These are phyloP conservation scores for Colletotrichum godetiae DNA, from an alignment of 2,329 filamentous ascomycete genomes.

Conservation along the genomic window DNA sequence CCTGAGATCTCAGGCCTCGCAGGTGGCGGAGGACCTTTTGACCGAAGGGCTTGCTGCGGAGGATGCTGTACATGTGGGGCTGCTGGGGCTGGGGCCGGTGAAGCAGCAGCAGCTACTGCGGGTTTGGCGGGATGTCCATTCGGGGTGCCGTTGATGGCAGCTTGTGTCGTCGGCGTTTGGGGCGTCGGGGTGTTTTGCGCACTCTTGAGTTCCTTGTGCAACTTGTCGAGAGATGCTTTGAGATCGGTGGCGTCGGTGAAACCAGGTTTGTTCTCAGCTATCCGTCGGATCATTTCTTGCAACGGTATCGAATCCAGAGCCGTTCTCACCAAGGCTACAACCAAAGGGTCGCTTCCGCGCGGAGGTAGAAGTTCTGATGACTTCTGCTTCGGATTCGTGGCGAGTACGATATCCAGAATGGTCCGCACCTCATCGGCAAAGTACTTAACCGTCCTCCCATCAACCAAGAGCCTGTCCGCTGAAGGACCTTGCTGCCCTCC, in stretches of 20 bases:
- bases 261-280: constrained; percentile 62
- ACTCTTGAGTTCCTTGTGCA: constrained; percentile 51
- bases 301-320: constrained; percentile 62
- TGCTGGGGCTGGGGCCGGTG: constrained; percentile 14
- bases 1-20: constrained; percentile 71
- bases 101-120: constrained; percentile 10
- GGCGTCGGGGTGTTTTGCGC: constrained; percentile 39
- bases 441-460: constrained; percentile 67
- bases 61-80: constrained; percentile 37
- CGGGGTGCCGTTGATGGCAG: constrained; percentile 45
- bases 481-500: constrained; percentile 63
- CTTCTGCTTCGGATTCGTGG: constrained; percentile 67
- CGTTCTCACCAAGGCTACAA: constrained; percentile 68
- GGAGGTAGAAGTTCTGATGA: constrained; percentile 65
- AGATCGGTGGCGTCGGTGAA: constrained; percentile 66
- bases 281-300: constrained; percentile 63
- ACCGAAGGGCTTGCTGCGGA: constrained; percentile 67
- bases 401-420: constrained; percentile 69
- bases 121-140: constrained; percentile 43
- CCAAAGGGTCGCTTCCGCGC: constrained; percentile 64
- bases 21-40: constrained; percentile 65
- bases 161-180: constrained; percentile 43
- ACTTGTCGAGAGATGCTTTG: constrained; percentile 61
- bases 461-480: constrained; percentile 65
- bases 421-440: constrained; percentile 69